A percentile compares a stretch with the other conserved stretches of the same genome.
Conservation (phyloP, 2,329 filamentous ascomycete genomes). For the Cladophialophora yegresii region DNA sequence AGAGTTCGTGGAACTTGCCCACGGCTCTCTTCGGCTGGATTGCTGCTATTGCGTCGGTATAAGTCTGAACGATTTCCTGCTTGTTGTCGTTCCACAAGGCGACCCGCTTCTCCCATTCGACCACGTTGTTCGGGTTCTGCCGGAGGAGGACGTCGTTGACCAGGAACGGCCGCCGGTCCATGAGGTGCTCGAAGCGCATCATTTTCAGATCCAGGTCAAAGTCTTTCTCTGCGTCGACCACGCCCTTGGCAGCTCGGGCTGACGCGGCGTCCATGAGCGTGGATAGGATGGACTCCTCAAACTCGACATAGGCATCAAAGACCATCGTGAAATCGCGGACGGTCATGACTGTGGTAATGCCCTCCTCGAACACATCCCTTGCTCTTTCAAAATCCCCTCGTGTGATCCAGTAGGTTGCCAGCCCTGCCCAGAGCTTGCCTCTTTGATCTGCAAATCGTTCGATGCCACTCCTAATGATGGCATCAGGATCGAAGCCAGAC, state of each 20-base stretch:
- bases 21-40: constrained; percentile 93
- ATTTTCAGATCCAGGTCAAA: constrained; percentile 94
- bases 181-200: constrained; percentile 96
- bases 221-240: constrained; percentile 78
- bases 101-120: constrained; percentile 97
- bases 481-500: constrained; percentile 83
- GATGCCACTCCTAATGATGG: constrained; percentile 90
- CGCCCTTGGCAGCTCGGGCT: constrained; percentile 73
- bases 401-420: constrained; percentile 96
- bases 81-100: constrained; percentile 93
- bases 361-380: constrained; percentile 92
- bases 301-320: constrained; percentile 95
- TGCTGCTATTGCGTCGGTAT: constrained; percentile 88
- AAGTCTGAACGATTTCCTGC: constrained; percentile 86
- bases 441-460: constrained; percentile 87
- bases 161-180: constrained; percentile 94
- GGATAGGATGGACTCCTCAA: constrained; percentile 93
- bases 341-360: constrained; percentile 96
- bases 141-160: constrained; percentile 93
- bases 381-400: constrained; percentile 89
- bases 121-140: constrained; percentile 94
- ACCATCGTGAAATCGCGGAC: constrained; percentile 95
- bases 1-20: constrained; percentile 90
- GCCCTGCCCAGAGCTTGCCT: constrained; percentile 89
- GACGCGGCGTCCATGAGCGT: constrained; percentile 87